These are phyloP conservation scores for Hypholoma sublateritium DNA, from an alignment of 768 basidiomycete species.

Conservation along the genomic window DNA sequence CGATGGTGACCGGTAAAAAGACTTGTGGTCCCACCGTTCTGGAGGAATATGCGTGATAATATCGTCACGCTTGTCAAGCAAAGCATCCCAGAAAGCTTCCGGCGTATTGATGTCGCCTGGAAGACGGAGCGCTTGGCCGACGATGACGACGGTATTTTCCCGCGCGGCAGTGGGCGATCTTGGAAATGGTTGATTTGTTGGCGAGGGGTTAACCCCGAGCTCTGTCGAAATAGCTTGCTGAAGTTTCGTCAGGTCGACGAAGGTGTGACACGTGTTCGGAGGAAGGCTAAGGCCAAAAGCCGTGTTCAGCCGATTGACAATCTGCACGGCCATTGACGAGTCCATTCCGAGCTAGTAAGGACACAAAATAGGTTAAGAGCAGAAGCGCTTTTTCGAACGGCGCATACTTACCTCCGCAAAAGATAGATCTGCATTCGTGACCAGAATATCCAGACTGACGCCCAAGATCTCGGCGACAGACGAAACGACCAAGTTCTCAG, in stretches of 20 bases:
- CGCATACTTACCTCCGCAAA: slow-evolving; percentile 24
- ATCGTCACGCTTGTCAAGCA: slow-evolving; percentile 24
- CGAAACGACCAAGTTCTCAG: slow-evolving; percentile 3
- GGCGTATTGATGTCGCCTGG: slow-evolving; percentile 27
- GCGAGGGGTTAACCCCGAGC: slow-evolving; percentile 6
- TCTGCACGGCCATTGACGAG: slow-evolving; percentile 24
- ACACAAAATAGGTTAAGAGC: not conserved
- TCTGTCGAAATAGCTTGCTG: slow-evolving; percentile 12
- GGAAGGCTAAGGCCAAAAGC: slow-evolving; percentile 19
- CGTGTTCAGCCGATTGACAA: slow-evolving; percentile 25
- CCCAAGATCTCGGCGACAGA: slow-evolving; percentile 15
- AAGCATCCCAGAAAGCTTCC: slow-evolving; percentile 27
- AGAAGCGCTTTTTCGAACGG: not conserved
- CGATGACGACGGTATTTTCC: slow-evolving; percentile 26
- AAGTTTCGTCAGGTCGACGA: slow-evolving; percentile 21
- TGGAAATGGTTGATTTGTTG: not conserved
- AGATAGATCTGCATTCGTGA: slow-evolving; percentile 13
- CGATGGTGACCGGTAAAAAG: slow-evolving; percentile 21
- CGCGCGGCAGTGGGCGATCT: not conserved
- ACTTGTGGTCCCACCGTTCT: slow-evolving; percentile 31
- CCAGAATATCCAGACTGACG: slow-evolving; percentile 10
- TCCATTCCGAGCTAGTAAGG: slow-evolving; percentile 26
- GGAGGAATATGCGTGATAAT: slow-evolving; percentile 22
- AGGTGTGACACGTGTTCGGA: slow-evolving; percentile 27
- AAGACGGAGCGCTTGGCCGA: slow-evolving; percentile 30